phyloP scores from a whole-genome alignment of 768 basidiomycete species.

The Serpula lacrymans region DNA sequence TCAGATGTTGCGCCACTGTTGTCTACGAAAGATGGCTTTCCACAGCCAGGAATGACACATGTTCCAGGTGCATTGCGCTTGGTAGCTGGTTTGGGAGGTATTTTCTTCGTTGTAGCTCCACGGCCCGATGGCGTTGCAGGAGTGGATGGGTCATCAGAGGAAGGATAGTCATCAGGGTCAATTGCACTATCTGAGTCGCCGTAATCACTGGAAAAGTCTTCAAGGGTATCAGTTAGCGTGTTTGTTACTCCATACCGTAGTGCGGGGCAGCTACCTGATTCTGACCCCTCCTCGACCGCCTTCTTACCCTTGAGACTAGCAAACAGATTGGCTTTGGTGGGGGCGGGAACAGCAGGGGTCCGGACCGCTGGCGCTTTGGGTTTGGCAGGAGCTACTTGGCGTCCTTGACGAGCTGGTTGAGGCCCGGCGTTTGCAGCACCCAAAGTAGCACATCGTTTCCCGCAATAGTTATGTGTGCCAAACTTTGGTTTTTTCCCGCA shows the following conservation, averaged over 20 bases:
- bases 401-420: constrained; percentile 12
- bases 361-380: constrained; percentile 18
- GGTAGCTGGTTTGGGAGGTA: constrained; percentile 4
- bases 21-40: constrained; percentile 54
- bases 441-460: constrained; percentile 58
- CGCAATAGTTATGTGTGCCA: constrained; percentile 57
- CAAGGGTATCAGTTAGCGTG: not conserved
- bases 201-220: not conserved
- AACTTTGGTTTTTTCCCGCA: constrained; percentile 65
- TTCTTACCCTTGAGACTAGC: too few relatives aligned
- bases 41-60: constrained; percentile 58
- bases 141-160: constrained; percentile 5
- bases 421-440: constrained; percentile 30
- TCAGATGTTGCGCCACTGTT: constrained; percentile 45
- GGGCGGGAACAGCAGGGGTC: constrained; percentile 6
- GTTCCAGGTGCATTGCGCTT: constrained; percentile 25
- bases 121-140: too few relatives aligned
- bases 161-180: constrained; percentile 23
- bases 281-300: too few relatives aligned
- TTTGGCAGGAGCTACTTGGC: constrained; percentile 12
- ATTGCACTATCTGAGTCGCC: too few relatives aligned
- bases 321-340: too few relatives aligned
- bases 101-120: too few relatives aligned
- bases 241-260: too few relatives aligned
- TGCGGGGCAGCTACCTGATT: too few relatives aligned